These are phyloP conservation scores for Spatholobus suberectus DNA, from an alignment of 306 rosid species.

Conservation along the genomic window DNA sequence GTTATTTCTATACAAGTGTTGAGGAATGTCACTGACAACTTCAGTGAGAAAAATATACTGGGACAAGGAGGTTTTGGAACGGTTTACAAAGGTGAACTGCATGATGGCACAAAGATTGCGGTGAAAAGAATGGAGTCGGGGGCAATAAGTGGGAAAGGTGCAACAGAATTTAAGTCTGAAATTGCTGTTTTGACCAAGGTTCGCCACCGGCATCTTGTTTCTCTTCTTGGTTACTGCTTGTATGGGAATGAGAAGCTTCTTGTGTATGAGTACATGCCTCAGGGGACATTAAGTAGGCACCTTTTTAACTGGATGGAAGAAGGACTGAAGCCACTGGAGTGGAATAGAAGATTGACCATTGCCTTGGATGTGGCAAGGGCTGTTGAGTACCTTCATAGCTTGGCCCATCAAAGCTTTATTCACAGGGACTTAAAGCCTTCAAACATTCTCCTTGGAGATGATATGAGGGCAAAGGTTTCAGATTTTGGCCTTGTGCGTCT, in stretches of 20 bases:
- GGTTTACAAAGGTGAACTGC: background rate
- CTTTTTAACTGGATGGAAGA: slow-evolving; percentile 9
- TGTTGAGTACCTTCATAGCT: slow-evolving; percentile 1
- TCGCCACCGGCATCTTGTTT: slow-evolving; percentile 15
- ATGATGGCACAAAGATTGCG: background rate
- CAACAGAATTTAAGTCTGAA: background rate
- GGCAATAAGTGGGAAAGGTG: background rate
- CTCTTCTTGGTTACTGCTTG: slow-evolving; percentile 8
- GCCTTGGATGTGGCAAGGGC: slow-evolving; percentile 6
- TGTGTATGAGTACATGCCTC: background rate
- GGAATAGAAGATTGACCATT: background rate
- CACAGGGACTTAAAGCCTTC: slow-evolving; percentile 2
- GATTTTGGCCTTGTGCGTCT: slow-evolving; percentile 34
- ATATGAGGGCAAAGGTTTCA: background rate
- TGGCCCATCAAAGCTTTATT: slow-evolving; percentile 8
- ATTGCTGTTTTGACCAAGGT: background rate
- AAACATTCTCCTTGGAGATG: slow-evolving; percentile 10
- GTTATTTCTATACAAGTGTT: slow-evolving; percentile 33
- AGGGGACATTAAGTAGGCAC: background rate
- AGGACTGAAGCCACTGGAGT: background rate
- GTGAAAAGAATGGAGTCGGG: background rate
- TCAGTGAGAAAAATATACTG: background rate
- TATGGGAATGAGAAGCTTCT: background rate
- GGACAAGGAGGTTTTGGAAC: slow-evolving; percentile 9
- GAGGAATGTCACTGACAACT: background rate